phyloP scores from a whole-genome alignment of 768 basidiomycete genomes.

The Psilocybe cubensis region DNA sequence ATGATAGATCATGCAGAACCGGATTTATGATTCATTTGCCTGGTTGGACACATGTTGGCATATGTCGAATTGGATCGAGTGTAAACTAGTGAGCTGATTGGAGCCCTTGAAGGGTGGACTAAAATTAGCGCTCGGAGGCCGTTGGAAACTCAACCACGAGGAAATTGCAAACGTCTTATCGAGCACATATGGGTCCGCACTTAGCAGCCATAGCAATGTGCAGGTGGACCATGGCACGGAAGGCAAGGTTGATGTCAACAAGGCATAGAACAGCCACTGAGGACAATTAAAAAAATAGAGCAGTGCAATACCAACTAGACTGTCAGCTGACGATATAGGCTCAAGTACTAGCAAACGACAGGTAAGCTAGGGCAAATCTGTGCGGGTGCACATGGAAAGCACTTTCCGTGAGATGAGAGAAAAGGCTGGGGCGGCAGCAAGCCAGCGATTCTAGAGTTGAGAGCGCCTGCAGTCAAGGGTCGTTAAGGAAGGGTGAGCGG shows the following conservation, averaged over 20 bases:
- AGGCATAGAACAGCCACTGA: background rate
- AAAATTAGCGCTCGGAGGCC: background rate
- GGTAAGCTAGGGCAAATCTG: background rate
- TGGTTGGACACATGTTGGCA: background rate
- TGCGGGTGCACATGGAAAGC: background rate
- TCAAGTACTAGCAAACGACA: background rate
- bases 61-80: background rate
- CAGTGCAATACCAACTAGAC: background rate
- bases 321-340: slow-evolving; percentile 10
- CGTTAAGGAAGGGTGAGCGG: slow-evolving; percentile 6
- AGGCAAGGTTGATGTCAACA: background rate
- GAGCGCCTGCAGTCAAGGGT: slow-evolving; percentile 9
- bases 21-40: background rate
- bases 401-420: background rate
- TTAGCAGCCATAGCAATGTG: background rate
- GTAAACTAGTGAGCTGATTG: background rate
- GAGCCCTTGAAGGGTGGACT: background rate
- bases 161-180: background rate
- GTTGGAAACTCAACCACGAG: background rate
- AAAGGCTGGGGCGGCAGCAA: background rate
- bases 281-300: background rate
- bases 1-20: slow-evolving; percentile 1
- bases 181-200: background rate
- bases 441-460: background rate
- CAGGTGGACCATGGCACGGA: no score